These are phyloP conservation scores for Lipomyces anomalus DNA, from an alignment of 805 yeast species.

Conservation along the genomic window DNA sequence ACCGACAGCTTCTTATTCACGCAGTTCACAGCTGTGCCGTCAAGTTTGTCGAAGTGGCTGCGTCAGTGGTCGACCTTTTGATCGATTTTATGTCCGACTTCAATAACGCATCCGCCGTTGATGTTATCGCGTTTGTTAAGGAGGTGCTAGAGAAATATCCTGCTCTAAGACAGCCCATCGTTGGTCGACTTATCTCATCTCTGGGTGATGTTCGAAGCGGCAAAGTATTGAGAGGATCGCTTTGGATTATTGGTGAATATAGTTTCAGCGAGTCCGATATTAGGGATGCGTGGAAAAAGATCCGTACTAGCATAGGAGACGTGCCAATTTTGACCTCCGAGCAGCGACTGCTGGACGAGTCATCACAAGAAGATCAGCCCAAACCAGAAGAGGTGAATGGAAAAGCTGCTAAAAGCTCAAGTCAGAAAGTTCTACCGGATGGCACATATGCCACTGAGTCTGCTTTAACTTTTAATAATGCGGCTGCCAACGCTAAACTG, in stretches of 20 bases:
- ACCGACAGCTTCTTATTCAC: conserved; percentile 80
- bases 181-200: conserved; percentile 55
- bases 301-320: conserved; percentile 80
- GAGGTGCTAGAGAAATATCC: conserved; percentile 93
- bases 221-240: conserved; percentile 84
- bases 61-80: conserved; percentile 79
- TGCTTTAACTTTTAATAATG: conserved; percentile 51
- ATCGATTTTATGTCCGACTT: conserved; percentile 82
- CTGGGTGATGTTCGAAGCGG: conserved; percentile 72
- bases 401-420: no score
- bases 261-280: conserved; percentile 63
- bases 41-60: conserved; percentile 83
- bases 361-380: conserved; percentile 36
- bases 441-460: conserved; percentile 97
- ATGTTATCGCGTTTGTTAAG: conserved; percentile 84
- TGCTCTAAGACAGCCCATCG: conserved; percentile 58
- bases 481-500: conserved; percentile 33
- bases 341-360: conserved; percentile 40
- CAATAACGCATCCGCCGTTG: conserved; percentile 78
- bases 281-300: conserved; percentile 78
- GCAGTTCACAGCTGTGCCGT: conserved; percentile 88
- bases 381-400: no score
- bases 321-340: conserved; percentile 82
- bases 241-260: conserved; percentile 97
- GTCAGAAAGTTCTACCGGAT: conserved; percentile 91